Conservation (phyloP, 2,329 filamentous ascomycete species). For the Nannizziopsis arthrosporioides region DNA sequence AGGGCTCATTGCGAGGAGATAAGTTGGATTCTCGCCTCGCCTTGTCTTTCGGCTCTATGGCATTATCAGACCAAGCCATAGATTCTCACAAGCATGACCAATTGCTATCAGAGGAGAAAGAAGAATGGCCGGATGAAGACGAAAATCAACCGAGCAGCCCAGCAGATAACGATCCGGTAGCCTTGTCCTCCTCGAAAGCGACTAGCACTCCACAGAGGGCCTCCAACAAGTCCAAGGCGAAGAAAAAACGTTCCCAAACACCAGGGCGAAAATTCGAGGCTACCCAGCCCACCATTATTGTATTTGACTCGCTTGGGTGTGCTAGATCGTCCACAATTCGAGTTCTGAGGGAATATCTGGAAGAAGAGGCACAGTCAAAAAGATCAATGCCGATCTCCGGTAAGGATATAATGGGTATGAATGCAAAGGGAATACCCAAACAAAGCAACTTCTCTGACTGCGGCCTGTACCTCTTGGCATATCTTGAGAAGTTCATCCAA, state of each 20-base stretch:
- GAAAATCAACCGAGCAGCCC: constrained; percentile 16
- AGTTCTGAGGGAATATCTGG: constrained; percentile 64
- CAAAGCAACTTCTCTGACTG: constrained; percentile 85
- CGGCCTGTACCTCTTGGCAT: constrained; percentile 74
- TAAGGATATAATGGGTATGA: constrained; percentile 48
- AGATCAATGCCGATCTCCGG: constrained; percentile 38
- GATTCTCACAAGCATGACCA: constrained; percentile 2
- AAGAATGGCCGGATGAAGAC: constrained; percentile 25
- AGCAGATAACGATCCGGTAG: constrained; percentile 6
- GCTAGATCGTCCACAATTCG: constrained; percentile 53
- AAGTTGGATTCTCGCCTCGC: constrained; percentile 20
- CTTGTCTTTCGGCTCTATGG: constrained; percentile 23
- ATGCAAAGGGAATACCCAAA: constrained; percentile 60
- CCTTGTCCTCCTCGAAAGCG: neutral
- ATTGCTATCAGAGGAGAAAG: constrained; percentile 8
- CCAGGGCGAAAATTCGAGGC: constrained; percentile 37
- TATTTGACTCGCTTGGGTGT: constrained; percentile 70
- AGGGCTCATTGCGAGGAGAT: constrained; percentile 1
- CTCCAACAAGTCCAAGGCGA: constrained; percentile 11
- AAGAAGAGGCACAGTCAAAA: constrained; percentile 58
- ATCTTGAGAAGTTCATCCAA: constrained; percentile 68
- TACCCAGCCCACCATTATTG: constrained; percentile 60
- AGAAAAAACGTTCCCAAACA: constrained; percentile 18
- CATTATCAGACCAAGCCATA: constrained; percentile 18
- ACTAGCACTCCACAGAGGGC: constrained; percentile 9